These are phyloP conservation scores for Cercospora sp. DNA, from an alignment of 2,329 filamentous ascomycete genomes.

Conservation along the genomic window DNA sequence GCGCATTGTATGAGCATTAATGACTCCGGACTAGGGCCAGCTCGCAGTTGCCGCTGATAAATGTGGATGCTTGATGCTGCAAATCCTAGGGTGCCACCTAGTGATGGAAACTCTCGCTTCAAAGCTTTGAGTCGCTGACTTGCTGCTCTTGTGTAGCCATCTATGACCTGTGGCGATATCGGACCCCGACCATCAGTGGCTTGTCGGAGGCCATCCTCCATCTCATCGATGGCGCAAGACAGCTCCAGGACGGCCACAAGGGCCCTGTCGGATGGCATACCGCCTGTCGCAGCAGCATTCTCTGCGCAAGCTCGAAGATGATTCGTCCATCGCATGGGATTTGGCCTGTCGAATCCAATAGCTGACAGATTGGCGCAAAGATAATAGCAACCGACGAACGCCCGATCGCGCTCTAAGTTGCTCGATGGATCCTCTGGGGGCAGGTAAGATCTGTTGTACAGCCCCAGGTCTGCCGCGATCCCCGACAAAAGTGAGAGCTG, in stretches of 20 bases:
- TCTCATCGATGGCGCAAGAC: conserved; percentile 24
- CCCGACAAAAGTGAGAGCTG: conserved; percentile 31
- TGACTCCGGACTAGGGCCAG: conserved; percentile 22
- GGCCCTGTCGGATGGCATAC: conserved; percentile 21
- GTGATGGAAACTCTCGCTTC: conserved; percentile 28
- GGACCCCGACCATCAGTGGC: conserved; percentile 9
- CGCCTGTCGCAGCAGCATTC: conserved; percentile 14
- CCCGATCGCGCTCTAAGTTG: conserved; percentile 26
- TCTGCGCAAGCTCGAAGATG: conserved; percentile 28
- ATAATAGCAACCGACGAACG: conserved; percentile 34
- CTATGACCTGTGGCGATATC: conserved; percentile 19
- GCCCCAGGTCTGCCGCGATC: conserved; percentile 33
- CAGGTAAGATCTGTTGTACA: conserved; percentile 23
- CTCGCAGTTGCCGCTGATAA: conserved; percentile 26
- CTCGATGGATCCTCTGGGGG: conserved; percentile 21
- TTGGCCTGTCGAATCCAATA: conserved; percentile 30
- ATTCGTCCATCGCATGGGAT: conserved; percentile 30
- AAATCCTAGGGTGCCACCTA: conserved; percentile 24
- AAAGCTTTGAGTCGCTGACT: conserved; percentile 28
- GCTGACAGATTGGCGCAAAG: conserved; percentile 30
- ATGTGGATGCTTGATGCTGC: conserved; percentile 27
- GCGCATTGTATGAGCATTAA: conserved; percentile 31
- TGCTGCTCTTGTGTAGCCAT: conserved; percentile 24
- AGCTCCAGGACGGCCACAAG: conserved; percentile 26
- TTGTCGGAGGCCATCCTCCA: conserved; percentile 26